Evolutionary conservation across 2,329 filamentous ascomycete species (phyloP), one percentile per base, ranked within the genome.

Genomic region (Monilinia polystroma): DNA sequence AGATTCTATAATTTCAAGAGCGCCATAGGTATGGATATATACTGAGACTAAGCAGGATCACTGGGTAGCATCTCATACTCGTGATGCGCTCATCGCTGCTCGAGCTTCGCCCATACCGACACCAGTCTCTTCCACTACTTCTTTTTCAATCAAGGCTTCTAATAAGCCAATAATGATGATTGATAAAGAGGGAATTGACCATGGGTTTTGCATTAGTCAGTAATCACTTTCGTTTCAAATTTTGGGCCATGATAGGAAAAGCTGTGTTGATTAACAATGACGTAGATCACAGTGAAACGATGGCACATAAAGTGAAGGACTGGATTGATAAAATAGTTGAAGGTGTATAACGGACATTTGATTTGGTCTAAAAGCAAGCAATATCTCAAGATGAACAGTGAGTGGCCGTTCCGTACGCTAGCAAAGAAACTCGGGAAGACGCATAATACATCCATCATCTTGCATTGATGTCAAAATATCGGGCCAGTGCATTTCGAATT

Each of bases 201-300:
- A 90, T 76, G 85, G 83, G 0, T 90, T 89, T 76, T 88, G 86
- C 72, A 81, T 84, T 41, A 76, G 82, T 84, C 70, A 78, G 81
- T 78, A 23, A 11, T 38, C 4, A 26, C 2, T 45, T 41, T 32
- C 8, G 4, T 8, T 58, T 20, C 26, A 3, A 8, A 12, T 23
- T 6, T 1, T 11, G n/a, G 1, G 1, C 6, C 4, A 4, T 38
- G 14, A 49, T 3, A 0, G 16, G 5, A 10, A 4, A 38, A 1
- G 20, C 26, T 20, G 14, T 49, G 18, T 43, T 67, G 35, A 70
- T 23, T 23, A 32, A 7, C 26, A n/a, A 26, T 38, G 8, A 51
- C 8, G 62, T 49, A 81, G 80, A 79, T 38, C 79, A 84, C 64
- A 82, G 81, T 64, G 81, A 84, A 68, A 73, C 73, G 1, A 80